Conservation (phyloP, 225 moss, liverwort and hornwort species). For the Ulota crispa region DNA sequence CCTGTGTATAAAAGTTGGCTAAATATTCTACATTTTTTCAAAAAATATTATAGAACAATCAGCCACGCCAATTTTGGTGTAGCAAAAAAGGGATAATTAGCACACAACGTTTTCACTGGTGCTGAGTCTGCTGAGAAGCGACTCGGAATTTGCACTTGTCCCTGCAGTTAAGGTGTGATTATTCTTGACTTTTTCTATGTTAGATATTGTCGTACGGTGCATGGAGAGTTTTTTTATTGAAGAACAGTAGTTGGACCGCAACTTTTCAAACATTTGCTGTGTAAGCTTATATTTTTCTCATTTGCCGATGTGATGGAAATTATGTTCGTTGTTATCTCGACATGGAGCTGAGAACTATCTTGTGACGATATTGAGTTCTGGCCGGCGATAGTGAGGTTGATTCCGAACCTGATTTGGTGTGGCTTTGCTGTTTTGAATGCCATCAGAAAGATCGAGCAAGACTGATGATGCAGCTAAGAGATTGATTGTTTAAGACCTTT, state of each 20-base stretch:
- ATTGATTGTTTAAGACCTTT: neutral
- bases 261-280: neutral
- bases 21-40: no score
- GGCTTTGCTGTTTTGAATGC: no score
- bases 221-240: neutral
- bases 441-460: neutral
- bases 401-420: neutral
- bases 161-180: neutral
- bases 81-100: no score
- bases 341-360: neutral
- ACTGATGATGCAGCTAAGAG: neutral
- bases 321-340: neutral
- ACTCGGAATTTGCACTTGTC: neutral
- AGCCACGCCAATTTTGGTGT: no score
- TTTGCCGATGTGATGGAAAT: neutral
- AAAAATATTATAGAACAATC: no score
- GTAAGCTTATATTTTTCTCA: neutral
- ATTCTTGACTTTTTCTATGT: neutral
- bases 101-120: no score
- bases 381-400: neutral
- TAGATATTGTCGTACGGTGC: neutral
- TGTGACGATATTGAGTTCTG: neutral
- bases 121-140: constrained; percentile 9
- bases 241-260: neutral
- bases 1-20: no score